A percentile compares a stretch with the other conserved stretches of the same genome.
These are phyloP conservation scores for Eutrema salsugineum DNA, from an alignment of 441 rosid species.

Conservation along the genomic window DNA sequence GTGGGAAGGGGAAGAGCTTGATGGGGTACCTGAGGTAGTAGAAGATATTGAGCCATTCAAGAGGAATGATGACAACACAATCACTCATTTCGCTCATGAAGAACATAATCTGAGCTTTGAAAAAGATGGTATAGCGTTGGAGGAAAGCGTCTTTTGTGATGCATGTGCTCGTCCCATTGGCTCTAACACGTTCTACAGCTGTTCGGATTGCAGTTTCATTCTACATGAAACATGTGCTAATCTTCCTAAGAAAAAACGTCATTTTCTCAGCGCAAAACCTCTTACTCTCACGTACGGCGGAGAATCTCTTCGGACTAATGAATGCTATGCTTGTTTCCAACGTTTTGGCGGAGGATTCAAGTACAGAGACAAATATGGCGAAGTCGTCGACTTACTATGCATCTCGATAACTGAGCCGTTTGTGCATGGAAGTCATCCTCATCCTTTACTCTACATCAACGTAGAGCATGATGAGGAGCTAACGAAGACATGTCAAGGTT, in stretches of 20 bases:
- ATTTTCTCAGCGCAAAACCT: background rate
- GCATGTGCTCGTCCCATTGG: background rate
- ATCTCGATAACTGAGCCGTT: background rate
- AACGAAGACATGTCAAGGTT: background rate
- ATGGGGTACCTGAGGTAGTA: background rate
- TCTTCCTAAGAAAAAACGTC: background rate
- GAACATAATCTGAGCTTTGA: background rate
- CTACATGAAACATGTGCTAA: constrained; percentile 8
- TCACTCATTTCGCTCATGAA: constrained; percentile 1
- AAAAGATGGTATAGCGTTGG: background rate
- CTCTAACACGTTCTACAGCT: background rate
- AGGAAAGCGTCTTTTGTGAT: background rate
- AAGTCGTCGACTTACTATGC: background rate
- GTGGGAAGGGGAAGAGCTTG: background rate
- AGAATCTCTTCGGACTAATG: no score
- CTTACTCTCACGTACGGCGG: no score
- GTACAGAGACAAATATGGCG: no score
- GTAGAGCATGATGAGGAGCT: rapidly evolving
- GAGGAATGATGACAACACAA: background rate
- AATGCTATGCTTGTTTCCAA: no score
- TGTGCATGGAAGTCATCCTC: constrained; percentile 6
- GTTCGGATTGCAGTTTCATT: background rate
- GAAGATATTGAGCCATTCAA: background rate
- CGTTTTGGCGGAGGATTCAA: background rate
- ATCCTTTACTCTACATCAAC: background rate